These are phyloP conservation scores for Oropetium thomaeum DNA, from an alignment of 176 grass and related monocot species.

Conservation along the genomic window DNA sequence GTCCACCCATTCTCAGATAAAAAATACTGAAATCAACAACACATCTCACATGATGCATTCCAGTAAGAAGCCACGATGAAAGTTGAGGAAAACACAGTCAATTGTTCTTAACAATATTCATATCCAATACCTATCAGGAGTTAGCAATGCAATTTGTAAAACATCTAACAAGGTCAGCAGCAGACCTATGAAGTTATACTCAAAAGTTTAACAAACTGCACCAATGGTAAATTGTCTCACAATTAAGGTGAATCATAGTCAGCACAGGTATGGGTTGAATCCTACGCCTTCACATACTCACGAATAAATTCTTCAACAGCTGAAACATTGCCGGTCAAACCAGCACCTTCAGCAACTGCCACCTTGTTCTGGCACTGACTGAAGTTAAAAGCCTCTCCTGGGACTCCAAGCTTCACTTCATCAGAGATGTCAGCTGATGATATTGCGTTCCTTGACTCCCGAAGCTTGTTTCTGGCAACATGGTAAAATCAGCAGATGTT, in stretches of 20 bases:
- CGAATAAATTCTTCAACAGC: conserved; percentile 64
- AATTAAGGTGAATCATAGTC: not conserved
- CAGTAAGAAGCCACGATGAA: no score
- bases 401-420: conserved; percentile 66
- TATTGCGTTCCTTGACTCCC: conserved; percentile 74
- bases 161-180: conserved; percentile 24
- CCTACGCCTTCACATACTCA: conserved; percentile 50
- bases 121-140: no score
- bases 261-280: not conserved
- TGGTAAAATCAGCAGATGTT: not conserved
- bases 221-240: not conserved
- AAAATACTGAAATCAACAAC: no score
- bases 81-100: no score
- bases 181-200: not conserved
- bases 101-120: no score
- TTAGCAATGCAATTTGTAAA: no score
- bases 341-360: conserved; percentile 60
- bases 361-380: conserved; percentile 84
- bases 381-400: conserved; percentile 66
- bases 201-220: not conserved
- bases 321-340: conserved; percentile 60
- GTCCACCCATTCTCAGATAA: no score
- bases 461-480: conserved; percentile 78
- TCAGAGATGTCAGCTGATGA: conserved; percentile 72
- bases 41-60: no score